Percentiles rank a stretch among this genome's conserved stretches.
These are phyloP conservation scores for Corrigiola litoralis DNA, from an alignment of 179 eudicot species.

Conservation along the genomic window DNA sequence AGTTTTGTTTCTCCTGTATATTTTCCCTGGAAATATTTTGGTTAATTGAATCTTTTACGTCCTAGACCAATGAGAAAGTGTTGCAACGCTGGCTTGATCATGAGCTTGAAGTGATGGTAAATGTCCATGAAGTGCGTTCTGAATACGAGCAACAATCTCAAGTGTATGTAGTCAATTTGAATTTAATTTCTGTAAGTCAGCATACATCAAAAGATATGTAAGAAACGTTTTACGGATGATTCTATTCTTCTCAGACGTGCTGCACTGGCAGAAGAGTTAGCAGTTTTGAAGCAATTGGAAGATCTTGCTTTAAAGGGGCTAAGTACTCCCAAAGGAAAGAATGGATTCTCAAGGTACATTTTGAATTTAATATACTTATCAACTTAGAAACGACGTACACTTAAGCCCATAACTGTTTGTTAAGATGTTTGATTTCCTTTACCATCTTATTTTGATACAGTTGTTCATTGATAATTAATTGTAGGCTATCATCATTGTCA, in stretches of 20 bases:
- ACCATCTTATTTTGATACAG: slow-evolving; percentile 12
- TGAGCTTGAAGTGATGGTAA: slow-evolving; percentile 95
- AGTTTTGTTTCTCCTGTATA: not conserved
- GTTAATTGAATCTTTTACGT: slow-evolving; percentile 7
- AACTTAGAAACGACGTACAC: not conserved
- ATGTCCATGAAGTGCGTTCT: slow-evolving; percentile 98
- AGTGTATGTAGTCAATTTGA: slow-evolving; percentile 54
- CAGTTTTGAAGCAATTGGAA: slow-evolving; percentile 83
- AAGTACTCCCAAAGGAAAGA: slow-evolving; percentile 89
- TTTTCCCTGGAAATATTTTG: slow-evolving; percentile 1
- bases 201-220: slow-evolving; percentile 1
- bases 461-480: slow-evolving; percentile 5
- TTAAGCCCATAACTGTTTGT: not conserved
- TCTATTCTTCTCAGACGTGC: slow-evolving; percentile 67
- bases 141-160: slow-evolving; percentile 97
- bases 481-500: slow-evolving; percentile 82
- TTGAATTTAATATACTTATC: not conserved
- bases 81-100: slow-evolving; percentile 98
- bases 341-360: slow-evolving; percentile 73
- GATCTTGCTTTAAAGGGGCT: slow-evolving; percentile 90
- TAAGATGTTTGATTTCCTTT: not conserved
- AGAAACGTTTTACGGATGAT: not conserved
- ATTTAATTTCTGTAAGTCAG: not conserved
- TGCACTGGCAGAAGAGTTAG: slow-evolving; percentile 92
- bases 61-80: slow-evolving; percentile 84